A percentile compares a stretch with the other conserved stretches of the same genome.
Conservation (phyloP, 2,329 filamentous ascomycete species). For the Pseudogymnoascus sp. region DNA sequence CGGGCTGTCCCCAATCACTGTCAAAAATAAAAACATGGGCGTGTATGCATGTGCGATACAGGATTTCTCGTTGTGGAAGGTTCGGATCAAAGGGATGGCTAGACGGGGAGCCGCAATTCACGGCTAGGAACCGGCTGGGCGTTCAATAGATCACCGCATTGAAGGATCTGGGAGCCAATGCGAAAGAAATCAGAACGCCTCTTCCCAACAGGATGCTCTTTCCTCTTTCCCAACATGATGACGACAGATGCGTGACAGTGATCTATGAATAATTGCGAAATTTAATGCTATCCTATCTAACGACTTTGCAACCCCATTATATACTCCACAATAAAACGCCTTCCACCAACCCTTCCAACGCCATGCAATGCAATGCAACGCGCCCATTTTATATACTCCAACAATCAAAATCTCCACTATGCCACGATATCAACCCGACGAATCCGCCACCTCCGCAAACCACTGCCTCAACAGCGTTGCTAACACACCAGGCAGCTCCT, state of each 20-base stretch:
- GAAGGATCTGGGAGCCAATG: background rate
- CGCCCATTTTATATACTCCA: background rate
- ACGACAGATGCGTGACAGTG: background rate
- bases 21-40: background rate
- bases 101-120: background rate
- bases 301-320: background rate
- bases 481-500: conserved; percentile 81
- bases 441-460: conserved; percentile 64
- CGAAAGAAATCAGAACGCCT: background rate
- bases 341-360: background rate
- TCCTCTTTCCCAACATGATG: background rate
- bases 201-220: background rate
- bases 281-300: background rate
- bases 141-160: background rate
- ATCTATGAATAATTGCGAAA: background rate
- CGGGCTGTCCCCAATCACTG: background rate
- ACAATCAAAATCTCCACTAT: background rate
- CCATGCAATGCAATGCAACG: conserved; percentile 1
- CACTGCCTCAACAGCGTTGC: conserved; percentile 86
- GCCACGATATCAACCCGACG: conserved; percentile 8
- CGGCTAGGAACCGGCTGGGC: background rate
- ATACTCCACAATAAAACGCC: background rate
- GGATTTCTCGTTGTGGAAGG: background rate
- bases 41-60: background rate
- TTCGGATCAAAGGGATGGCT: background rate